A percentile compares a stretch with the other conserved stretches of the same genome.
These are phyloP conservation scores for Juglanconis oblonga DNA, from an alignment of 2,329 filamentous ascomycete genomes.

Conservation along the genomic window DNA sequence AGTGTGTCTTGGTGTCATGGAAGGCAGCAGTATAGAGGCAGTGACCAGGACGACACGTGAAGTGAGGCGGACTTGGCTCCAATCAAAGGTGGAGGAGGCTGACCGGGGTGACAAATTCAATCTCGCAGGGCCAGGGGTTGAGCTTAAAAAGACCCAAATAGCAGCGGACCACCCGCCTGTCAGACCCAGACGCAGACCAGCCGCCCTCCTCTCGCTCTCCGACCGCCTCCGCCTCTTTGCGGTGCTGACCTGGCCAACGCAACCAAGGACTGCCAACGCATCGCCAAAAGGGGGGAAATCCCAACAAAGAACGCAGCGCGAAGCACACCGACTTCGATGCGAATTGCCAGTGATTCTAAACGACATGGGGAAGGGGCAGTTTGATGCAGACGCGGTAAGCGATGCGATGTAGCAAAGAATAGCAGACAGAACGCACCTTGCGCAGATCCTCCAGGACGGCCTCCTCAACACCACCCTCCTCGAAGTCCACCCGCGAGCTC, in stretches of 20 bases:
- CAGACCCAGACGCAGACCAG: conserved; percentile 27
- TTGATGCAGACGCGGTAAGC: not conserved
- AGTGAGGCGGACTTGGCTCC: conserved; percentile 16
- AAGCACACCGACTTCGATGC: conserved; percentile 4
- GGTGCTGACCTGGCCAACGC: conserved; percentile 12
- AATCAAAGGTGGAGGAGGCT: conserved; percentile 24
- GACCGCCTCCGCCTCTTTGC: conserved; percentile 28
- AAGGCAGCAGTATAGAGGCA: not conserved
- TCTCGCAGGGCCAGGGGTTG: conserved; percentile 25
- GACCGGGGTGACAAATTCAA: conserved; percentile 20
- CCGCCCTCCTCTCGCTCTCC: conserved; percentile 29
- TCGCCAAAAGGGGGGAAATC: not conserved
- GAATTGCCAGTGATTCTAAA: not conserved
- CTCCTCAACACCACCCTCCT: conserved; percentile 91
- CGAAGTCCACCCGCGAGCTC: conserved; percentile 89
- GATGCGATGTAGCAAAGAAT: not conserved
- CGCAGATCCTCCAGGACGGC: conserved; percentile 82
- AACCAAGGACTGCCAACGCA: conserved; percentile 13
- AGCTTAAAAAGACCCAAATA: conserved; percentile 57
- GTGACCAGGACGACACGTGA: not conserved
- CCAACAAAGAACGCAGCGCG: not conserved
- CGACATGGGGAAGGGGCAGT: not conserved
- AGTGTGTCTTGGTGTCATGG: conserved; percentile 5
- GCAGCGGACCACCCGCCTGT: conserved; percentile 45
- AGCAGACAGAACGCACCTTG: conserved; percentile 60